phyloP scores from a whole-genome alignment of 139 green algal genomes.

The Volvox africanus region DNA sequence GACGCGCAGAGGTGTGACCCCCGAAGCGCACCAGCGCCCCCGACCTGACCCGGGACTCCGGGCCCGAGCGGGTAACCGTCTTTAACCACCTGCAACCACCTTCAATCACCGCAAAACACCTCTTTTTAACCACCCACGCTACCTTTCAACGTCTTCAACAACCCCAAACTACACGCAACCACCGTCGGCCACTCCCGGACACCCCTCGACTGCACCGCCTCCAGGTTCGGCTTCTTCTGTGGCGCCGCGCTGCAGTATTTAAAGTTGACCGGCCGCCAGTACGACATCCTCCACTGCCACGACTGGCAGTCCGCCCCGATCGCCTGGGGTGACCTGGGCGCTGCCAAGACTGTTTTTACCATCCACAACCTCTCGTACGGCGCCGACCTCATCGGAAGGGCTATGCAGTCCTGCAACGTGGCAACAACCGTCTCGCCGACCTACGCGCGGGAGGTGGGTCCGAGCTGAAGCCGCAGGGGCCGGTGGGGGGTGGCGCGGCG shows the following conservation, averaged over 20 bases:
- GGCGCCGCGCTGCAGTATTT: slow-evolving; percentile 92
- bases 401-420: slow-evolving; percentile 76
- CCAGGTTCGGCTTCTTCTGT: slow-evolving; percentile 92
- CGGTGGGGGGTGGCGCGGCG: not conserved
- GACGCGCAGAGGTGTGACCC: slow-evolving; percentile 64
- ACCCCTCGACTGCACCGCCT: not conserved
- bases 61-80: not conserved
- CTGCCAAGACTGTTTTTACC: slow-evolving; percentile 82
- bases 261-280: slow-evolving; percentile 56
- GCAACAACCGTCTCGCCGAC: slow-evolving; percentile 96
- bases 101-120: not conserved
- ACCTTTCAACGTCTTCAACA: too few relatives aligned
- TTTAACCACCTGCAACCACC: not conserved
- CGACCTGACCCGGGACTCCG: not conserved
- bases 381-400: slow-evolving; percentile 84
- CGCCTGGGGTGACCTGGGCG: slow-evolving; percentile 65
- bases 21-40: too few relatives aligned
- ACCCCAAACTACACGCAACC: too few relatives aligned
- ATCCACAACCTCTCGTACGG: slow-evolving; percentile 97
- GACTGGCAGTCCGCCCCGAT: slow-evolving; percentile 93
- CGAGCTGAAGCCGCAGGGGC: not conserved
- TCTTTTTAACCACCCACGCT: too few relatives aligned
- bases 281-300: slow-evolving; percentile 97
- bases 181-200: not conserved
- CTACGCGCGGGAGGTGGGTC: slow-evolving; percentile 86